Base-by-base conservation (phyloP, 371 early-diverging fungal species). In the Rhizopus arrhizus region DNA sequence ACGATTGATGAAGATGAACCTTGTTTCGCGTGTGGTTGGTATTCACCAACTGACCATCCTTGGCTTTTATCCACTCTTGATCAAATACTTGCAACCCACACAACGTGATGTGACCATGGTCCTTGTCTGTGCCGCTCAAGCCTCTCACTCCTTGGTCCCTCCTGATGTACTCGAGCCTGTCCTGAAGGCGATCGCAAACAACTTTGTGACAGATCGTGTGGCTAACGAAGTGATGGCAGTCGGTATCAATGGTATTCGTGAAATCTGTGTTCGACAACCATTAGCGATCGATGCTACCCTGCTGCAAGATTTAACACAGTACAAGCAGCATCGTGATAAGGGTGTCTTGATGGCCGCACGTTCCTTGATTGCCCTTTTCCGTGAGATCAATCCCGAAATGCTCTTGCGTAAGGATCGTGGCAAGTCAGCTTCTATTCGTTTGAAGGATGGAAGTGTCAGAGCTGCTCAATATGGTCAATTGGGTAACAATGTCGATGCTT, bases 211-310 rank as follows among this genome's bases (percentile, higher is more conserved):
- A 42, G 93, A 91, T 61, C 91, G 93, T 68, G 89, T 85, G 35
- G 77, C 96, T 8, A 84, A 89, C 12, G 97, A 97, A 74, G 98
- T 97, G 35, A 94, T 97, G 75, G 86, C 92, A 13, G 97, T 95
- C 1, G 98, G 85, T 54, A 76, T 98, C 56, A 98, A 98, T 73
- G 88, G 91, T 48, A 85, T 97, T 48, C 91, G 98, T 58, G 97
- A 96, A 64, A 88, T 98, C n/a, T 92, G 91, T 66, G 63, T 81
- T 3, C 88, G 98, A 16, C 89, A 90, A 58, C 97, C 98, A 5
- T 72, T 97, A 50, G 95, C 96, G 11, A 94, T 98, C 79, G 84
- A 91, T 33, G 85, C 88, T 28, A 89, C 90, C 1, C 74, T 97
- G 52, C 74, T 98, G 51, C 88, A 93, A 72, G 92, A 94, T 68